Evolutionary conservation across 2,329 filamentous ascomycete species (phyloP).

Genomic region (Berkeleyomyces basicola): DNA sequence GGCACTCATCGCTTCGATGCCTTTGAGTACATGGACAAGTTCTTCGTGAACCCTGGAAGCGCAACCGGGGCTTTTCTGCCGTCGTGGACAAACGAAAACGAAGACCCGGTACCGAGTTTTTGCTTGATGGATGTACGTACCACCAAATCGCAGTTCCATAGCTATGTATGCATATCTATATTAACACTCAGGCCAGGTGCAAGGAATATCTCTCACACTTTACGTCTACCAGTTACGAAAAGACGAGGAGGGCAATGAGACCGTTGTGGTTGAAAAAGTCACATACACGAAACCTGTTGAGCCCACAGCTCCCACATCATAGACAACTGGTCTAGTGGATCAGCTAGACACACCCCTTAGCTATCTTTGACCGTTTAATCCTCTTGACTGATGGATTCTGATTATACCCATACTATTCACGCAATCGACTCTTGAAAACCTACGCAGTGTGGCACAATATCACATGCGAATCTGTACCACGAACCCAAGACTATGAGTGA

Average conservation of each 20-base stretch:
- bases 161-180: not conserved
- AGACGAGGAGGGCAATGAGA: constrained; percentile 60
- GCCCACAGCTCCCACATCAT: constrained; percentile 35
- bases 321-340: constrained; percentile 14
- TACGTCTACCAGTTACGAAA: constrained; percentile 84
- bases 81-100: constrained; percentile 39
- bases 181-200: constrained; percentile 42
- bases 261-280: constrained; percentile 71
- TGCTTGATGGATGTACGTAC: constrained; percentile 89
- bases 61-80: constrained; percentile 47
- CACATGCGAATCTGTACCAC: too few species aligned
- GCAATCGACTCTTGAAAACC: constrained; percentile 12
- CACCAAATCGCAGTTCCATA: not conserved
- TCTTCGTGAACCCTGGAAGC: constrained; percentile 53
- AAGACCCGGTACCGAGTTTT: constrained; percentile 76
- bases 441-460: not conserved
- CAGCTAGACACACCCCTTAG: not conserved
- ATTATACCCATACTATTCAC: constrained; percentile 13
- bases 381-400: not conserved
- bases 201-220: constrained; percentile 87
- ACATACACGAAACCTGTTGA: constrained; percentile 66
- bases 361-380: constrained; percentile 12
- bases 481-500: not conserved
- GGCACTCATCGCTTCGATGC: constrained; percentile 53
- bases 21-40: constrained; percentile 59